Percentiles rank a stretch among this genome's conserved stretches.
Conservation (phyloP, 73 alveolate genomes). For the Breviolum minutum region DNA sequence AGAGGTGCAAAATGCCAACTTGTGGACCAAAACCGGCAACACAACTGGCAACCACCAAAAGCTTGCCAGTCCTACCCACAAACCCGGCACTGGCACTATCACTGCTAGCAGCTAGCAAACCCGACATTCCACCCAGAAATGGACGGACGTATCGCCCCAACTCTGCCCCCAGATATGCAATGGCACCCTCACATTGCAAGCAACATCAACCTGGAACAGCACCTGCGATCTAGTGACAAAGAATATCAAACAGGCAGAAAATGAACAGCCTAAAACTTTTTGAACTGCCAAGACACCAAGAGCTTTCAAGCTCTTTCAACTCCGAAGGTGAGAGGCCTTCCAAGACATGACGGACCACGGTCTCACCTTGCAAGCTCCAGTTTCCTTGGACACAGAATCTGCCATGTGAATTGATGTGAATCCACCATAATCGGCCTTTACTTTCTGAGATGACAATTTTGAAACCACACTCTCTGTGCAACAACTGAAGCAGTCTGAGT, state of each 20-base stretch:
- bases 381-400: slow-evolving; percentile 8
- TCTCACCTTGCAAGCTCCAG: slow-evolving; percentile 87
- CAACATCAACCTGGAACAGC: neutral
- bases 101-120: too few species aligned
- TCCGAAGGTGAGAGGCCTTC: slow-evolving; percentile 71
- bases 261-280: neutral
- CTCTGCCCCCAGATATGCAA: neutral
- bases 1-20: neutral
- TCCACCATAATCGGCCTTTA: too few species aligned
- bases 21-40: neutral
- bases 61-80: too few species aligned
- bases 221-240: neutral
- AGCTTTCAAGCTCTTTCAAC: slow-evolving; percentile 71
- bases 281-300: neutral
- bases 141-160: too few species aligned
- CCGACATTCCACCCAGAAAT: too few species aligned
- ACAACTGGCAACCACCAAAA: neutral
- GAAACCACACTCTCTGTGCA: neutral
- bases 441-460: too few species aligned
- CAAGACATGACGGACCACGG: slow-evolving; percentile 92
- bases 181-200: neutral
- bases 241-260: neutral
- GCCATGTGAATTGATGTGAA: neutral
- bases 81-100: too few species aligned
- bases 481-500: neutral